Base-by-base conservation (phyloP, 2,329 filamentous ascomycete genomes). In the Pseudopyrenochaeta lycopersici region DNA sequence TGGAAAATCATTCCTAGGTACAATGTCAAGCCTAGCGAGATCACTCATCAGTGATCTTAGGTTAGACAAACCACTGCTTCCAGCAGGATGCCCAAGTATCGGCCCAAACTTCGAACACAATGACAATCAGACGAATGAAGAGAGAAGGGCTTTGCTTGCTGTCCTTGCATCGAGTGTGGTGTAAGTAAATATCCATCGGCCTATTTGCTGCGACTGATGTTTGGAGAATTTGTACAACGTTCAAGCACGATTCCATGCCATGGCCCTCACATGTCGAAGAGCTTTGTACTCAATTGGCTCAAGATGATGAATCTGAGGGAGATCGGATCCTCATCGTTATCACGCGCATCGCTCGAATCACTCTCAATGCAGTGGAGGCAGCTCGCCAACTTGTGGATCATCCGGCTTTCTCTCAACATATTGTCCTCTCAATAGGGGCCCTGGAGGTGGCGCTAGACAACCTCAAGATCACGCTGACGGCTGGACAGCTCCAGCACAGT, bases 231-330 rank as follows among this genome's bases (percentile, higher is more conserved):
- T 61, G 65, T 3, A 52, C 46, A 2, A 52, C 46, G 5, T 47
- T 58, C 47, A 45, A 53, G 4, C 48, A 79, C 44, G 84, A 87
- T 46, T 63, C 78, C 1, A 73, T 88, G 43, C 77, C 75, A 2
- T 89, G 86, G 86, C 86, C 81, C 0, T 60, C 80, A 1, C 80
- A 86, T 46, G 81, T 88, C 76, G 84, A 87, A 27, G 84, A 87
- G 31, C 84, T 80, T 31, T 72, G 88, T 1, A 69, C 77, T 4
- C 58, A 77, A 1, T 71, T 89, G 0, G 72, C 76, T 4, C 72
- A 78, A 14, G 71, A 77, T 1, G 77, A 76, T 7, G 82, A 86
- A 49, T 76, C 76, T 20, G 73, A 78, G 0, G 77, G 78, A 1
- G 86, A 89, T 63, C 74, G 77, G 23, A 60, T 84, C 1, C 74